These are phyloP conservation scores for Pseudozyma tsukubaensis DNA, from an alignment of 1,284 basidiomycete genomes.

Conservation along the genomic window DNA sequence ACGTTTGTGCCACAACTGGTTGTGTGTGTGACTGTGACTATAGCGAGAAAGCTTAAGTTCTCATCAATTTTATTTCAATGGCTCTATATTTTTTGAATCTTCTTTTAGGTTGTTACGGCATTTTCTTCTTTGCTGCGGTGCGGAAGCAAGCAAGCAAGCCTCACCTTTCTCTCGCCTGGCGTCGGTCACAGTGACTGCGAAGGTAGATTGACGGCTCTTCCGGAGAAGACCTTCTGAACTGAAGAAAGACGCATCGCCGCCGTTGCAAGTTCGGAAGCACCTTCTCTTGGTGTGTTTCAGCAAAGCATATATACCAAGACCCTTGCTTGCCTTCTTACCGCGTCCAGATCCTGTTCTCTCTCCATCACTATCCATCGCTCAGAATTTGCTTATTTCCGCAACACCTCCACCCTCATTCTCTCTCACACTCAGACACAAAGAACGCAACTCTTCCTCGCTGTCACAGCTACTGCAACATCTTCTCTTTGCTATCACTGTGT, in stretches of 20 bases:
- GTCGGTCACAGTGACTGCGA: no score
- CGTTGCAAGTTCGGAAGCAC: slow-evolving; percentile 6
- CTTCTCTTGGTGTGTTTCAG: slow-evolving; percentile 5
- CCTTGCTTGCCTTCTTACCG: not conserved
- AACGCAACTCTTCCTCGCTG: not conserved
- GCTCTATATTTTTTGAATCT: not conserved
- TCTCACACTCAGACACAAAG: not conserved
- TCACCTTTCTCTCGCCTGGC: not conserved
- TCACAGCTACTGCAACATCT: not conserved
- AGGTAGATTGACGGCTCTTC: not conserved
- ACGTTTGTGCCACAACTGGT: not conserved
- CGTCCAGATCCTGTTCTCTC: not conserved
- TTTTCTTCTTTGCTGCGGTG: not conserved
- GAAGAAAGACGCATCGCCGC: not conserved
- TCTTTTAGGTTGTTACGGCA: not conserved
- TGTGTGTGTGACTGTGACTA: slow-evolving; percentile 15
- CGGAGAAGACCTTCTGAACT: not conserved
- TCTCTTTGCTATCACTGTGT: not conserved
- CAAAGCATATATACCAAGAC: slow-evolving; percentile 19
- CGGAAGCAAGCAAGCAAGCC: slow-evolving; percentile 4
- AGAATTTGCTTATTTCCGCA: not conserved
- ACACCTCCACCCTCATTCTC: not conserved
- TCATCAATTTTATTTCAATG: slow-evolving; percentile 3
- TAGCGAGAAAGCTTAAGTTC: slow-evolving; percentile 17
- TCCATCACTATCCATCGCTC: slow-evolving; percentile 15